Evolutionary conservation across 164 flowering plant species (phyloP).

Genomic region (Pachysandra terminalis): DNA sequence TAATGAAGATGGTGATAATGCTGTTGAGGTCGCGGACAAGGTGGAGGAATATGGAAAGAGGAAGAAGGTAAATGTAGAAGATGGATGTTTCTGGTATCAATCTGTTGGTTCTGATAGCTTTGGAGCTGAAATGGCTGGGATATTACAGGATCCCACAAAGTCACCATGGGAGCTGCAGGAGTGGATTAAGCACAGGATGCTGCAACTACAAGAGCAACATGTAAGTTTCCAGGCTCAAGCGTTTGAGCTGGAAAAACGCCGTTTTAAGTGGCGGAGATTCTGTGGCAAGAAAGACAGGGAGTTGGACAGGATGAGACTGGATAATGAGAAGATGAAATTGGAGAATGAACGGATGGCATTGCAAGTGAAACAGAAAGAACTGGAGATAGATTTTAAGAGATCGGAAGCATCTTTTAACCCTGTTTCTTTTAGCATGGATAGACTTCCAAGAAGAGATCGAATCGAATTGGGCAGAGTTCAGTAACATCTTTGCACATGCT

Average conservation of each 20-base stretch:
- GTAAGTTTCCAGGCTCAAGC: slow-evolving; percentile 37
- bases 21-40: slow-evolving; percentile 20
- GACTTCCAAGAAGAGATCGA: slow-evolving; percentile 30
- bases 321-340: slow-evolving; percentile 49
- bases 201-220: slow-evolving; percentile 39
- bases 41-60: slow-evolving; percentile 12
- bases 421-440: slow-evolving; percentile 21
- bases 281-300: slow-evolving; percentile 56
- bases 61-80: slow-evolving; percentile 16
- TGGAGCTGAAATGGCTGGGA: slow-evolving; percentile 29
- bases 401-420: slow-evolving; percentile 27
- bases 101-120: slow-evolving; percentile 12
- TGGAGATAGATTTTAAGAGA: slow-evolving; percentile 27
- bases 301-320: slow-evolving; percentile 50
- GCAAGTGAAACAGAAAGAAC: slow-evolving; percentile 41
- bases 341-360: slow-evolving; percentile 48
- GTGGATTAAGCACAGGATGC: slow-evolving; percentile 36
- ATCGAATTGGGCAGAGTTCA: slow-evolving; percentile 26
- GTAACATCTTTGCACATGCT: slow-evolving; percentile 14
- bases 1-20: slow-evolving; percentile 25
- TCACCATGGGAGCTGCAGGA: slow-evolving; percentile 31
- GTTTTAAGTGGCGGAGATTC: slow-evolving; percentile 53
- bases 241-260: slow-evolving; percentile 49
- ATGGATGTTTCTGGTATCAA: slow-evolving; percentile 19
- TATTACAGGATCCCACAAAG: slow-evolving; percentile 33